Conservation (phyloP, 768 basidiomycete species). For the Nidularia pulvinata region DNA sequence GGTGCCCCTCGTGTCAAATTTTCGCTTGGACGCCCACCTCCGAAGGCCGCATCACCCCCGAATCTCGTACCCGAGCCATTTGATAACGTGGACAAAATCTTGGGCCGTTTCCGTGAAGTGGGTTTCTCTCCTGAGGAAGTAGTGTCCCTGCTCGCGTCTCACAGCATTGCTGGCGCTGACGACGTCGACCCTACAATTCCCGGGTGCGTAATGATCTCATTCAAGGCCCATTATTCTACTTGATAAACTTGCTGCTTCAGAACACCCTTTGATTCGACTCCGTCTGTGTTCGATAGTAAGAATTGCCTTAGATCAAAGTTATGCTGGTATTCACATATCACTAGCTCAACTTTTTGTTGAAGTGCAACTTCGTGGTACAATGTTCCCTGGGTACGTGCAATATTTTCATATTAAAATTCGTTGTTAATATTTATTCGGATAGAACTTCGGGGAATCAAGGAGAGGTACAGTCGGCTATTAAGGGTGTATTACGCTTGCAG, state of each 20-base stretch:
- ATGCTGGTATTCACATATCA: too few species aligned
- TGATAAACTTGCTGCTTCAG: conserved; percentile 14
- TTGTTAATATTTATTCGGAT: conserved; percentile 9
- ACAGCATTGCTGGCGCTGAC: conserved; percentile 24
- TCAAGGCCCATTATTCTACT: conserved; percentile 3
- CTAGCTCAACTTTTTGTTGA: conserved; percentile 41
- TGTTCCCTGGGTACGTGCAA: conserved; percentile 32
- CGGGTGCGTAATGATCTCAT: conserved; percentile 7
- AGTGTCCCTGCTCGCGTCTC: conserved; percentile 7
- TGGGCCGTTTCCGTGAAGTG: conserved; percentile 26
- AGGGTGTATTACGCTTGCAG: conserved; percentile 41
- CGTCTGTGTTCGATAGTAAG: conserved; percentile 30
- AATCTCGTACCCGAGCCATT: conserved; percentile 24
- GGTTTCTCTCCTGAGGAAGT: neutral
- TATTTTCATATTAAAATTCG: neutral
- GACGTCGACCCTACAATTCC: conserved; percentile 26
- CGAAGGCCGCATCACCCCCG: conserved; percentile 26
- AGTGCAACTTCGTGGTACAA: conserved; percentile 39
- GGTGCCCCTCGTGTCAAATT: conserved; percentile 42
- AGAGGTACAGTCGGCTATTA: conserved; percentile 34
- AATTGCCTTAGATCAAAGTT: too few species aligned
- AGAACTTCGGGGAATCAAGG: conserved; percentile 33
- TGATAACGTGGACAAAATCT: conserved; percentile 17
- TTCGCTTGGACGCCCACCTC: conserved; percentile 31
- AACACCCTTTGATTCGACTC: conserved; percentile 47